A percentile compares a stretch with the other conserved stretches of the same genome.
Evolutionary conservation across 2,329 filamentous ascomycete species (phyloP).

Genomic region (Arthrobotrys conoides): DNA sequence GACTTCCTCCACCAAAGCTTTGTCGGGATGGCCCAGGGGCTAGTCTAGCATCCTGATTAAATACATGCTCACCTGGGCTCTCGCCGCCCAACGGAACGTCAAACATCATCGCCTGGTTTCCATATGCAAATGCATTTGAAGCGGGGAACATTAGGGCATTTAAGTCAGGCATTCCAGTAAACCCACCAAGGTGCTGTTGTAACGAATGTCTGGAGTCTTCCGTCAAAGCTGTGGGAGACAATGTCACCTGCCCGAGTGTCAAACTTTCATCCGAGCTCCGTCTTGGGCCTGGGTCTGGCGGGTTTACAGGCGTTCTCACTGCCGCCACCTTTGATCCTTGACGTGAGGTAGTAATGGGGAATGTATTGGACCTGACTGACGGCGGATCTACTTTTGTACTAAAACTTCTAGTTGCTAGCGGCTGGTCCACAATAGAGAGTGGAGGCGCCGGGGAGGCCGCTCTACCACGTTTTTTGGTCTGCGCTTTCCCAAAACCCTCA

Average conservation of each 20-base stretch:
- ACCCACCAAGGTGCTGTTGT: slow-evolving; percentile 67
- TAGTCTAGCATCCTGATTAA: slow-evolving; percentile 66
- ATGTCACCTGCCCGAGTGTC: slow-evolving; percentile 58
- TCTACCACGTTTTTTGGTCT: slow-evolving; percentile 71
- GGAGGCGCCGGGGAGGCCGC: slow-evolving; percentile 69
- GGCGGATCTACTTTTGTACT: slow-evolving; percentile 64
- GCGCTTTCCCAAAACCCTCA: slow-evolving; percentile 68
- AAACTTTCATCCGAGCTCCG: slow-evolving; percentile 63
- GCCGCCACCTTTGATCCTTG: slow-evolving; percentile 61
- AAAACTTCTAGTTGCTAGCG: slow-evolving; percentile 61
- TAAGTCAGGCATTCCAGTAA: slow-evolving; percentile 74
- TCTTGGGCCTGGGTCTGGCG: slow-evolving; percentile 63
- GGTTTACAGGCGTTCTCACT: slow-evolving; percentile 22
- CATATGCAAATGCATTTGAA: slow-evolving; percentile 81
- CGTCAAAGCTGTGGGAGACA: slow-evolving; percentile 61
- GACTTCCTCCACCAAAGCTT: slow-evolving; percentile 67
- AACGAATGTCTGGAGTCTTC: slow-evolving; percentile 58
- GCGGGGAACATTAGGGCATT: slow-evolving; percentile 86
- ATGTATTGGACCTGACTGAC: slow-evolving; percentile 63
- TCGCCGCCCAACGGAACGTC: slow-evolving; percentile 34
- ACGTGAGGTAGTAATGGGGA: slow-evolving; percentile 61
- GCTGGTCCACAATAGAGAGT: slow-evolving; percentile 66
- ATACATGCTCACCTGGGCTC: slow-evolving; percentile 24
- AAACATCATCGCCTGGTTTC: slow-evolving; percentile 78
- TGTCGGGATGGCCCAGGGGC: slow-evolving; percentile 65